Conservation (phyloP, 164 flowering plant genomes). For the Warburgia ugandensis region DNA sequence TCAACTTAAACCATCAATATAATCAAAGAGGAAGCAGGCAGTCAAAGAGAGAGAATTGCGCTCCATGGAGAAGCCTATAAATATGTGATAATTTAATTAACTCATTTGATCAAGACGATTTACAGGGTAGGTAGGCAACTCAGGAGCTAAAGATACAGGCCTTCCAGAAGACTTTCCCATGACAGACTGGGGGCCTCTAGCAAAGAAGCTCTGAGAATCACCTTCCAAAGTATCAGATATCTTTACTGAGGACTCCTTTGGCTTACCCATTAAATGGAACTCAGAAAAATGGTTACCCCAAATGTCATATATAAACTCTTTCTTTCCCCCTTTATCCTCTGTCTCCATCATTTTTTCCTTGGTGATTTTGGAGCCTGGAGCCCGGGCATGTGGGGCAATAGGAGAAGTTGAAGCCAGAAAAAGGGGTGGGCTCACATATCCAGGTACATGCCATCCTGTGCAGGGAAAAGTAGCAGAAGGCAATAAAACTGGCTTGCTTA, state of each 20-base stretch:
- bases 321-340: constrained; percentile 24
- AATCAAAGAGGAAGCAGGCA: background rate
- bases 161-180: constrained; percentile 27
- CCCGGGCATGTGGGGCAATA: constrained; percentile 60
- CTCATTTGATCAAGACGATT: constrained; percentile 34
- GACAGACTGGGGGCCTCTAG: constrained; percentile 54
- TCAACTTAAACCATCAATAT: too few relatives aligned
- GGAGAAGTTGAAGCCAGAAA: constrained; percentile 34
- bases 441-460: constrained; percentile 20
- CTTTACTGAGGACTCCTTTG: constrained; percentile 19
- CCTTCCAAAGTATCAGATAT: constrained; percentile 23
- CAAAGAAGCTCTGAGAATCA: constrained; percentile 67
- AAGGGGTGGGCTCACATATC: constrained; percentile 16
- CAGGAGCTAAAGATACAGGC: constrained; percentile 12
- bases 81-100: constrained; percentile 26
- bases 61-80: constrained; percentile 9
- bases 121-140: constrained; percentile 26
- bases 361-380: constrained; percentile 72
- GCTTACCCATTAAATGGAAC: constrained; percentile 24
- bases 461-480: constrained; percentile 66
- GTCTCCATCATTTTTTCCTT: constrained; percentile 17
- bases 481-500: constrained; percentile 32
- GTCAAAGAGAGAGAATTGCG: background rate
- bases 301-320: constrained; percentile 59
- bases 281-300: constrained; percentile 84